Conservation (phyloP, 2,329 filamentous ascomycete genomes). For the Colletotrichum tabaci region DNA sequence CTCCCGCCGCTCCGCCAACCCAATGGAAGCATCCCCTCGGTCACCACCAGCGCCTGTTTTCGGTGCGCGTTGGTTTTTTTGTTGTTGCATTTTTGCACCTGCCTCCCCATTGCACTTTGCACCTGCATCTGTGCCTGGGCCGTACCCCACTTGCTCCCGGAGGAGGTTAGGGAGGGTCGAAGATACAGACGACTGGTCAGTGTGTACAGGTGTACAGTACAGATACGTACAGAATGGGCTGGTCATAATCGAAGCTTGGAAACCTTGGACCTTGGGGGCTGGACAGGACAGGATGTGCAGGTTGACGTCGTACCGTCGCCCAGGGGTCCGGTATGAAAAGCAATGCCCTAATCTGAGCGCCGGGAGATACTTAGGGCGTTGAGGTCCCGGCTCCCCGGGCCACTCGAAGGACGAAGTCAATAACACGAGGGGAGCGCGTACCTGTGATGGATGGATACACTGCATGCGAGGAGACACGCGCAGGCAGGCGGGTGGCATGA, state of each 20-base stretch:
- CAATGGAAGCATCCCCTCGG: slow-evolving; percentile 12
- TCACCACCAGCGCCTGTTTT: slow-evolving; percentile 8
- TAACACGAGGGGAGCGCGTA: background rate
- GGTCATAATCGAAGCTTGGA: background rate
- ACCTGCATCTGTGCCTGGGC: background rate
- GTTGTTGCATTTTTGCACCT: background rate
- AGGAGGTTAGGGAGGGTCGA: too few relatives aligned
- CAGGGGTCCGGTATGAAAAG: slow-evolving; percentile 7
- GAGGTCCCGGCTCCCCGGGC: background rate
- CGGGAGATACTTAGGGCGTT: background rate
- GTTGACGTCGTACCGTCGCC: slow-evolving; percentile 8
- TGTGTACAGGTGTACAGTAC: background rate
- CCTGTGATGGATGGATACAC: background rate
- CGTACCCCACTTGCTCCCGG: background rate
- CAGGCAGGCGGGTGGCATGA: background rate
- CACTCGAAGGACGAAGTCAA: background rate
- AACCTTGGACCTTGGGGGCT: background rate
- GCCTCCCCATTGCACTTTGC: background rate
- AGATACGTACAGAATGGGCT: background rate
- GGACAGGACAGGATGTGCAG: background rate
- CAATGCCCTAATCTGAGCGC: slow-evolving; percentile 5
- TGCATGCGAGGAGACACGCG: background rate
- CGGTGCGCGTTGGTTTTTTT: slow-evolving; percentile 1
- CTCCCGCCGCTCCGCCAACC: background rate
- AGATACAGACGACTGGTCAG: background rate